These are phyloP conservation scores for Deuterostichococcus epilithicus DNA, from an alignment of 139 green algal genomes.

Conservation along the genomic window DNA sequence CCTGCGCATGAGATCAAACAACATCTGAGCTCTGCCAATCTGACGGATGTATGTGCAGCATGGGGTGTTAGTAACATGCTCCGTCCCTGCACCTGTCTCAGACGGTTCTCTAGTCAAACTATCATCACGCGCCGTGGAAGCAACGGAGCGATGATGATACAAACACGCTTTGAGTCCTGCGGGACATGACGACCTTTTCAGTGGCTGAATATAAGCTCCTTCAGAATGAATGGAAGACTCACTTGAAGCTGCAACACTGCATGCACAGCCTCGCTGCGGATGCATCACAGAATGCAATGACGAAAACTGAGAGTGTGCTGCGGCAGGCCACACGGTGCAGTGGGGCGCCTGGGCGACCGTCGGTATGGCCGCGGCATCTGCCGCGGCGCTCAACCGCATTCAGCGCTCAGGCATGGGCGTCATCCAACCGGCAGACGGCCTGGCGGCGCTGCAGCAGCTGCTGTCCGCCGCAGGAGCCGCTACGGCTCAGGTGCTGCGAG, in stretches of 20 bases:
- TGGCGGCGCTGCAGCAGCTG: conserved; percentile 24
- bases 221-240: too few relatives aligned
- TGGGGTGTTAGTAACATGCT: too few relatives aligned
- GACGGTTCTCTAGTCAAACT: too few relatives aligned
- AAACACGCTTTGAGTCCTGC: too few relatives aligned
- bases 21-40: too few relatives aligned
- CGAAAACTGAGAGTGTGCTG: not conserved
- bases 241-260: not conserved
- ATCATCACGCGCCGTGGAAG: too few relatives aligned
- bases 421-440: conserved; percentile 28
- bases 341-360: conserved; percentile 83
- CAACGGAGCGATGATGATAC: too few relatives aligned
- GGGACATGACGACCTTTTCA: too few relatives aligned
- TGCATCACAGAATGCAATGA: too few relatives aligned
- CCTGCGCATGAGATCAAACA: too few relatives aligned
- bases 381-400: conserved; percentile 46
- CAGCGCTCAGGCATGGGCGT: conserved; percentile 68
- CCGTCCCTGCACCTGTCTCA: too few relatives aligned
- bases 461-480: conserved; percentile 1
- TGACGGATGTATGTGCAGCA: too few relatives aligned
- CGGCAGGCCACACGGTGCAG: conserved; percentile 48
- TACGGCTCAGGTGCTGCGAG: not conserved
- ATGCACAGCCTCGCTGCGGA: not conserved
- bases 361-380: conserved; percentile 74
- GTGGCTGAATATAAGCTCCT: not conserved